Percentiles rank a stretch among this genome's conserved stretches.
Conservation (phyloP, 768 basidiomycete species). For the Cystobasidium onofrii region DNA sequence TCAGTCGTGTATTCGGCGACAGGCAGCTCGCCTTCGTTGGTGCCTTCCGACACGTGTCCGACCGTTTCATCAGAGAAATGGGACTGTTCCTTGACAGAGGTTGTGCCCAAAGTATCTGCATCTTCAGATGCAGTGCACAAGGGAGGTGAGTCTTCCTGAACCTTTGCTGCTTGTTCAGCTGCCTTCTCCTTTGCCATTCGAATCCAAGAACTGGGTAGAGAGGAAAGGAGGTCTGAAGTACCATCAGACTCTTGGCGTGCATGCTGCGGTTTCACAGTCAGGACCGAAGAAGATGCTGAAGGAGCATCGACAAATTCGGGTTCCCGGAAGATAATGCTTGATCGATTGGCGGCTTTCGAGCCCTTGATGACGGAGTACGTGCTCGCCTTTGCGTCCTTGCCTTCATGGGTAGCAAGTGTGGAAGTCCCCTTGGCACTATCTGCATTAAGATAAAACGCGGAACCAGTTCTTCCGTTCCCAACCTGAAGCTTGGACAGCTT, state of each 20-base stretch:
- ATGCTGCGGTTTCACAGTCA: constrained; percentile 23
- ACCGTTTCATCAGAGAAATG: no score
- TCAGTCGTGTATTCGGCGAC: constrained; percentile 55
- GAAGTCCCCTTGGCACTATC: constrained; percentile 9
- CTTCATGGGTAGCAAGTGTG: neutral
- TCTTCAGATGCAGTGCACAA: neutral
- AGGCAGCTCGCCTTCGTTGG: neutral
- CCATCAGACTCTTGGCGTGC: constrained; percentile 20
- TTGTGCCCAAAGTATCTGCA: no score
- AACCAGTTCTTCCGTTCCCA: neutral
- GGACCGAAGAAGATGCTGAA: constrained; percentile 16
- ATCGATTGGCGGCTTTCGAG: neutral
- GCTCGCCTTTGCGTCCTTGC: neutral
- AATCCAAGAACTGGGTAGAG: constrained; percentile 35
- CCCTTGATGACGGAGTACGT: constrained; percentile 25
- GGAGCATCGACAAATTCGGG: neutral
- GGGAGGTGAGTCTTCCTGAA: neutral
- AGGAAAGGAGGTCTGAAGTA: neutral
- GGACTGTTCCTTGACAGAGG: no score
- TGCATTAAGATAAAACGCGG: constrained; percentile 11
- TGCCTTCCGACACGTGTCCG: no score
- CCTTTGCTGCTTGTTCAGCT: neutral
- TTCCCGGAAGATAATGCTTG: constrained; percentile 11
- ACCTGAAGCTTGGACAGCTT: constrained; percentile 22
- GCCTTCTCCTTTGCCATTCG: neutral